phyloP scores from a whole-genome alignment of 805 yeast species.

The Yamadazyma paraphyllophila region DNA sequence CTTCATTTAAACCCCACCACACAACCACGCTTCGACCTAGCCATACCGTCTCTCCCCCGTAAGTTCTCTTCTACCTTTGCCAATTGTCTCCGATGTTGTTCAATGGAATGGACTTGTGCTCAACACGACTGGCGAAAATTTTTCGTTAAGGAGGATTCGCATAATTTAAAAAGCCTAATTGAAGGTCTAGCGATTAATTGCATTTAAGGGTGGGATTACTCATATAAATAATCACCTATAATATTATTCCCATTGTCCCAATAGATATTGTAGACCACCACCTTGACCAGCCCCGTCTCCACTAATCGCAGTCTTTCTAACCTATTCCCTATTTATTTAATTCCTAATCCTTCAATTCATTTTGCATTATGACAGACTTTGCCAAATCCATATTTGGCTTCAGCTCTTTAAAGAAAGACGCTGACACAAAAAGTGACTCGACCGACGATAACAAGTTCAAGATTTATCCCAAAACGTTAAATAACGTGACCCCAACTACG shows the following conservation, averaged over 20 bases:
- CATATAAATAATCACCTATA: too few species aligned
- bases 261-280: too few species aligned
- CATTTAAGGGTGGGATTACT: constrained; percentile 1
- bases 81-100: too few species aligned
- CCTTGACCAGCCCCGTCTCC: too few species aligned
- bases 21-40: too few species aligned
- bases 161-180: constrained; percentile 2
- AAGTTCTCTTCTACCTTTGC: too few species aligned
- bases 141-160: constrained; percentile 7
- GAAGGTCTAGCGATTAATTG: neutral
- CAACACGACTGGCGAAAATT: constrained; percentile 10
- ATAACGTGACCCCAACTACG: constrained; percentile 53
- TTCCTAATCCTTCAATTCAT: neutral
- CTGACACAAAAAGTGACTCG: neutral
- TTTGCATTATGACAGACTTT: constrained; percentile 40
- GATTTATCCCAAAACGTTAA: constrained; percentile 34
- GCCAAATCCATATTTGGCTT: constrained; percentile 45
- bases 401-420: constrained; percentile 31
- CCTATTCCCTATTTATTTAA: neutral
- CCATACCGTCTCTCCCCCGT: too few species aligned
- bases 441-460: constrained; percentile 5
- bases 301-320: too few species aligned
- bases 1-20: too few species aligned
- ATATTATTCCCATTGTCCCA: too few species aligned
- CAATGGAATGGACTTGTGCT: neutral